Evolutionary conservation across 768 basidiomycete genomes (phyloP).

Genomic region (Astraeus odoratus): DNA sequence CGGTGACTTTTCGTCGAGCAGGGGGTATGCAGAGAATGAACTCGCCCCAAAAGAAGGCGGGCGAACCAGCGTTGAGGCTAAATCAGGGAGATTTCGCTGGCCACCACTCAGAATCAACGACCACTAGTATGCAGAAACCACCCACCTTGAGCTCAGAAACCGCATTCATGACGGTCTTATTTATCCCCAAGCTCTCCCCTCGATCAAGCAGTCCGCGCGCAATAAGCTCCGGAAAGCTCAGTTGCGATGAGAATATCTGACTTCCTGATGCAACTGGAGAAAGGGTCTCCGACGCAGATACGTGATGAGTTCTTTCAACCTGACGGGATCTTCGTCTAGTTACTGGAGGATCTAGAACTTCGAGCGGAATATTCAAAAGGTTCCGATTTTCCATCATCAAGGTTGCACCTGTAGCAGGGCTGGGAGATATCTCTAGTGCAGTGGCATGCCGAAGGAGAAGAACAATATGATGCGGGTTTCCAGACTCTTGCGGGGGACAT

Average conservation of each 20-base stretch:
- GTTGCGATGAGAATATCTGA: conserved; percentile 35
- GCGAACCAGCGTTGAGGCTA: conserved; percentile 61
- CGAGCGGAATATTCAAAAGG: conserved; percentile 62
- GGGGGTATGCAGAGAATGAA: conserved; percentile 48
- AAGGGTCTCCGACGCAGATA: conserved; percentile 14
- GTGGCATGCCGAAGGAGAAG: conserved; percentile 82
- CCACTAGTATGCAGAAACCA: background rate
- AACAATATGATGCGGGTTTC: conserved; percentile 47
- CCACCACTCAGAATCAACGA: conserved; percentile 7
- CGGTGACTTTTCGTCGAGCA: conserved; percentile 50
- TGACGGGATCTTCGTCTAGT: conserved; percentile 31
- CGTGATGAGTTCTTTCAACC: conserved; percentile 25
- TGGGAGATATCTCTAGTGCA: conserved; percentile 67
- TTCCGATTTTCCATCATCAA: conserved; percentile 79
- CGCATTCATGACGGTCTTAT: conserved; percentile 75
- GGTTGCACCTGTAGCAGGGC: conserved; percentile 67
- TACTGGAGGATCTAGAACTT: conserved; percentile 46
- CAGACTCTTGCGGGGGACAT: conserved; percentile 26
- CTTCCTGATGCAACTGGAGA: conserved; percentile 8
- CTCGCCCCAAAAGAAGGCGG: conserved; percentile 34
- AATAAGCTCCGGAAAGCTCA: conserved; percentile 65
- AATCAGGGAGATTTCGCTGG: conserved; percentile 81
- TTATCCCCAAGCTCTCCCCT: conserved; percentile 77
- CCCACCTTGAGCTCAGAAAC: conserved; percentile 71
- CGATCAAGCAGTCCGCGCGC: conserved; percentile 67